These are phyloP conservation scores for Pelargonium fulgidum DNA, from an alignment of 441 rosid species.

Conservation along the genomic window DNA sequence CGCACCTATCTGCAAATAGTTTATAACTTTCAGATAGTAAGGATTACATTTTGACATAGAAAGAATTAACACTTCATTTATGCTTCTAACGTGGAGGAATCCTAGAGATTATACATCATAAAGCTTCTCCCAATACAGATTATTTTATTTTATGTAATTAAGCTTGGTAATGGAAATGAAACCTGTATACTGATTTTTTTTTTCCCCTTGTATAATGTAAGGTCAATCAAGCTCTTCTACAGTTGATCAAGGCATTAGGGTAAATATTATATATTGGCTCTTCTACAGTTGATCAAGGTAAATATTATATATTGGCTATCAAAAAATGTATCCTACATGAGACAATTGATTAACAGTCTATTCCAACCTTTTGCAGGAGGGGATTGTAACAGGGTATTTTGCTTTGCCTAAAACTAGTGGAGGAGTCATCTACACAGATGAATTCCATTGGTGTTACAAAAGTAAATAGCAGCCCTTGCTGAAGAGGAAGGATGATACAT, in stretches of 20 bases:
- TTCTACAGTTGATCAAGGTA: background rate
- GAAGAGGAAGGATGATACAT: no score
- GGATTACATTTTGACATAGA: constrained; percentile 1
- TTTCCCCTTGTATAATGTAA: constrained; percentile 27
- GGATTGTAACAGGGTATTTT: no score
- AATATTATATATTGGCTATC: no score
- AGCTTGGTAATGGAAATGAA: constrained; percentile 9
- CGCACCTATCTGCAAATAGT: constrained; percentile 3
- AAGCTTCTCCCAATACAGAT: background rate
- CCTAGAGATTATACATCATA: background rate
- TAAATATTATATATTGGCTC: no score
- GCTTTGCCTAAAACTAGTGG: no score
- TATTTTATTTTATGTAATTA: background rate
- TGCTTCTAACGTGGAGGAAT: constrained; percentile 1
- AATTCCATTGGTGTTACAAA: no score
- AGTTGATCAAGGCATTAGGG: background rate
- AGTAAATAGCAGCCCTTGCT: no score
- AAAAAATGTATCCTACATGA: no score
- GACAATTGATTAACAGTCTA: no score
- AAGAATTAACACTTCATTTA: background rate
- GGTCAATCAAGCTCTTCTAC: constrained; percentile 80
- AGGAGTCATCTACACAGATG: no score
- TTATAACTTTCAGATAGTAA: background rate
- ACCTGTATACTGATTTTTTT: background rate
- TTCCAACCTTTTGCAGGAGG: no score